These are phyloP conservation scores for Phytophthora capsici DNA, from an alignment of 352 stramenopile genomes.

Conservation along the genomic window DNA sequence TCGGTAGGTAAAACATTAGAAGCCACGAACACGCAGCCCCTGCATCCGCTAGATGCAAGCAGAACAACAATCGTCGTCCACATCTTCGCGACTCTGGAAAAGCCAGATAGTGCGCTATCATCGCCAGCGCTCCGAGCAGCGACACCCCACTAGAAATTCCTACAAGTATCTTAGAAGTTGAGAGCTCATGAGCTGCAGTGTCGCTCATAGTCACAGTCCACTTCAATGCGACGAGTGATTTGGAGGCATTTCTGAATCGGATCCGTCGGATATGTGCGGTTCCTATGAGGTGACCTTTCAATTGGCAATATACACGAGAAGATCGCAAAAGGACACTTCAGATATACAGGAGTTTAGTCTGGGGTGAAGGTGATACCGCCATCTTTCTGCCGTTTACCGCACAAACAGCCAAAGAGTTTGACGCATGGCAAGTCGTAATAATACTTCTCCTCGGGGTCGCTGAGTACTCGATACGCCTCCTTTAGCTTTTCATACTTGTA, in stretches of 20 bases:
- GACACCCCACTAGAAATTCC: conserved; percentile 50
- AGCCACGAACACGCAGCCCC: conserved; percentile 60
- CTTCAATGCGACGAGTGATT: conserved; percentile 8
- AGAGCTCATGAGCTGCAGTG: conserved; percentile 33
- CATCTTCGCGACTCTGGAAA: conserved; percentile 76
- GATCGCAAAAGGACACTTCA: conserved; percentile 7
- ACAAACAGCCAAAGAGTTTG: conserved; percentile 82
- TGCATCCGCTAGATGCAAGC: conserved; percentile 64
- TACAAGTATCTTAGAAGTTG: conserved; percentile 51
- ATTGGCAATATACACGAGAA: conserved; percentile 1
- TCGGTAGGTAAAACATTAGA: conserved; percentile 50
- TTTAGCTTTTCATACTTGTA: conserved; percentile 86
- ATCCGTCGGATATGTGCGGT: conserved; percentile 27
- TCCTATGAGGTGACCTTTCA: conserved; percentile 26
- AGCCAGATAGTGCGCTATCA: conserved; percentile 63
- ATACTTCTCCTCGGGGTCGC: conserved; percentile 84
- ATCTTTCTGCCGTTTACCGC: conserved; percentile 82
- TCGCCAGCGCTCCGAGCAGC: conserved; percentile 45
- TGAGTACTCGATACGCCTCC: conserved; percentile 79
- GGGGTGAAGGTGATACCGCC: conserved; percentile 78
- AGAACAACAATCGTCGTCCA: conserved; percentile 67
- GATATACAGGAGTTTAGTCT: conserved; percentile 38
- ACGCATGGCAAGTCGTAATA: conserved; percentile 87
- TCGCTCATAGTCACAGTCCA: conserved; percentile 13
- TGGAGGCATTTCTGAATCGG: conserved; percentile 5